phyloP scores from a whole-genome alignment of 176 grass and related monocot species.

The Paspalum vaginatum region DNA sequence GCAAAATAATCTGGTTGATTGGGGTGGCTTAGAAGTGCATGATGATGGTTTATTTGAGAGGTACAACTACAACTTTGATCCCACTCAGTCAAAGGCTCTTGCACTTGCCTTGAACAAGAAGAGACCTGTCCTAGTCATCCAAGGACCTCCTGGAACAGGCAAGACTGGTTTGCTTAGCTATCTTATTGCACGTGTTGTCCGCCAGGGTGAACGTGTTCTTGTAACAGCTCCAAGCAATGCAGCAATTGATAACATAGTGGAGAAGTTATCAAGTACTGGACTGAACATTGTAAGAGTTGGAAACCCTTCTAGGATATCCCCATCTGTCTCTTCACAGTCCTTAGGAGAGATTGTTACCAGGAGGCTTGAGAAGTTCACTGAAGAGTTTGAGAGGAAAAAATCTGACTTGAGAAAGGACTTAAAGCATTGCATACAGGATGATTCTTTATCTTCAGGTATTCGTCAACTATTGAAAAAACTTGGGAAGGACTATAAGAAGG shows the following conservation, averaged over 20 bases:
- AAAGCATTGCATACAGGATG: slow-evolving; percentile 65
- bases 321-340: slow-evolving; percentile 72
- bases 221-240: slow-evolving; percentile 94
- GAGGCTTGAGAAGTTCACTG: slow-evolving; percentile 65
- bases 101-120: slow-evolving; percentile 80
- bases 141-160: slow-evolving; percentile 90
- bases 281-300: slow-evolving; percentile 81
- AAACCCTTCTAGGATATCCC: slow-evolving; percentile 79
- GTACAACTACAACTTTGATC: slow-evolving; percentile 54
- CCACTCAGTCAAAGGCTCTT: slow-evolving; percentile 68
- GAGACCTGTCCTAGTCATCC: slow-evolving; percentile 68
- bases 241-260: slow-evolving; percentile 85
- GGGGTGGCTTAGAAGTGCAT: slow-evolving; percentile 42
- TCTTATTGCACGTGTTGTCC: slow-evolving; percentile 65
- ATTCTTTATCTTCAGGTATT: slow-evolving; percentile 78
- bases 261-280: slow-evolving; percentile 65
- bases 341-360: slow-evolving; percentile 68
- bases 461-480: slow-evolving; percentile 77
- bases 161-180: slow-evolving; percentile 83
- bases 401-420: slow-evolving; percentile 84
- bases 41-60: slow-evolving; percentile 36
- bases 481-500: slow-evolving; percentile 74
- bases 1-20: slow-evolving; percentile 64
- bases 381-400: slow-evolving; percentile 88
- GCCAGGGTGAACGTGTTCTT: slow-evolving; percentile 73